Conservation (phyloP, 257 asterid genomes). For the Schizonepeta tenuifolia region DNA sequence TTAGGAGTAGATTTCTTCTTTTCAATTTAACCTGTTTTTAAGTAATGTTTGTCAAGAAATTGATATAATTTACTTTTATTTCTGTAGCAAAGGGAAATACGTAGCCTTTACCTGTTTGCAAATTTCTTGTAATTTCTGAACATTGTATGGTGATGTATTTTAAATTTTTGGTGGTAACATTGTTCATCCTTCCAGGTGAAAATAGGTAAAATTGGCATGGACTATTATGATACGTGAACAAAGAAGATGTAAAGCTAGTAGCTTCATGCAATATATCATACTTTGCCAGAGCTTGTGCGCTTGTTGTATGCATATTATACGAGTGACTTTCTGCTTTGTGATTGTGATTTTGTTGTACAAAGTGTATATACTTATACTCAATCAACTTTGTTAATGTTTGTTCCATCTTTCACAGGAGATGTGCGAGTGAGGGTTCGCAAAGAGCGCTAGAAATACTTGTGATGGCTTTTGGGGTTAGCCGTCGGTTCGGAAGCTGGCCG, state of each 20-base stretch:
- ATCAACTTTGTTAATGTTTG: background rate
- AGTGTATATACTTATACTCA: background rate
- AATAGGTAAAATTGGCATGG: constrained; percentile 80
- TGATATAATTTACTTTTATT: no score
- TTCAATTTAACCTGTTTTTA: no score
- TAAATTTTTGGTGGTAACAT: constrained; percentile 49
- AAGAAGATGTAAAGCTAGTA: no score
- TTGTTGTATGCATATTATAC: constrained; percentile 12
- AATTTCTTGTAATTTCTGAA: constrained; percentile 17
- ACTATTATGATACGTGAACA: constrained; percentile 85
- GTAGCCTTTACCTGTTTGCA: constrained; percentile 4
- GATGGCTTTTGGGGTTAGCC: no score
- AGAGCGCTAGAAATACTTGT: no score
- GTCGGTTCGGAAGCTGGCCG: no score
- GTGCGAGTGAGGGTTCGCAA: no score
- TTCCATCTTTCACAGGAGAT: constrained; percentile 4
- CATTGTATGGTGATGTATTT: constrained; percentile 42
- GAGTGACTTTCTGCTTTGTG: constrained; percentile 2
- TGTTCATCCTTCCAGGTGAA: constrained; percentile 81
- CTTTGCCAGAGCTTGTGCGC: constrained; percentile 28
- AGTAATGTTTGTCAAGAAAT: no score
- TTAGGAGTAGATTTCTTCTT: no score
- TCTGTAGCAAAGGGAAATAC: background rate
- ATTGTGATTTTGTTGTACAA: constrained; percentile 4
- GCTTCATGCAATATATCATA: constrained; percentile 54